Percentiles rank a stretch among this genome's conserved stretches.
These are phyloP conservation scores for Camellia lanceoleosa DNA, from an alignment of 148 eudicot species.

Conservation along the genomic window DNA sequence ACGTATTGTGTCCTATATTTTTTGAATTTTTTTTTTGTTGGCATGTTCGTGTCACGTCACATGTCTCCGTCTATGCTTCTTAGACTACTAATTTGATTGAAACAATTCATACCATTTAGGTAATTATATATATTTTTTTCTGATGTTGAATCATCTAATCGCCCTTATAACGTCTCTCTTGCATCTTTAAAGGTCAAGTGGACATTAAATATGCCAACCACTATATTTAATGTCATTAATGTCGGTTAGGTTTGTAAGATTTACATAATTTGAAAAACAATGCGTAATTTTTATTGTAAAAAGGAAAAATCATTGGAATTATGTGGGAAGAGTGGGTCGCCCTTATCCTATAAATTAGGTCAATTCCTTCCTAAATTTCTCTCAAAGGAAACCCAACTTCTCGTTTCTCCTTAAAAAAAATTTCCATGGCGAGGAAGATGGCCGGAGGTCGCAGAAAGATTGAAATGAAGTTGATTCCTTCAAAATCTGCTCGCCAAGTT, in stretches of 20 bases:
- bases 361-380: neutral
- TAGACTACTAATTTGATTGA: too few relatives aligned
- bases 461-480: constrained; percentile 15
- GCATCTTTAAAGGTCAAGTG: neutral
- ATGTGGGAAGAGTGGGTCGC: neutral
- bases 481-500: constrained; percentile 12
- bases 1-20: too few relatives aligned
- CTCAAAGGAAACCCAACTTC: neutral
- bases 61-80: too few relatives aligned
- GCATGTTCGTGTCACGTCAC: too few relatives aligned
- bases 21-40: too few relatives aligned
- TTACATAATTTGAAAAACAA: constrained; percentile 1
- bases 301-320: neutral
- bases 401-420: neutral
- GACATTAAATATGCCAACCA: constrained; percentile 5
- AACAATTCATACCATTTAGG: too few relatives aligned
- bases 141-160: too few relatives aligned
- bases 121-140: too few relatives aligned
- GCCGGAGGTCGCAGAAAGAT: constrained; percentile 16
- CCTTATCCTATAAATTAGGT: constrained; percentile 5
- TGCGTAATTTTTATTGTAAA: neutral
- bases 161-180: too few relatives aligned
- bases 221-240: constrained; percentile 6
- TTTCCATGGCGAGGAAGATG: constrained; percentile 15
- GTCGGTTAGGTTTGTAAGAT: neutral